phyloP scores from a whole-genome alignment of 2,329 filamentous ascomycete genomes.

The Hymenoscyphus occultus region DNA sequence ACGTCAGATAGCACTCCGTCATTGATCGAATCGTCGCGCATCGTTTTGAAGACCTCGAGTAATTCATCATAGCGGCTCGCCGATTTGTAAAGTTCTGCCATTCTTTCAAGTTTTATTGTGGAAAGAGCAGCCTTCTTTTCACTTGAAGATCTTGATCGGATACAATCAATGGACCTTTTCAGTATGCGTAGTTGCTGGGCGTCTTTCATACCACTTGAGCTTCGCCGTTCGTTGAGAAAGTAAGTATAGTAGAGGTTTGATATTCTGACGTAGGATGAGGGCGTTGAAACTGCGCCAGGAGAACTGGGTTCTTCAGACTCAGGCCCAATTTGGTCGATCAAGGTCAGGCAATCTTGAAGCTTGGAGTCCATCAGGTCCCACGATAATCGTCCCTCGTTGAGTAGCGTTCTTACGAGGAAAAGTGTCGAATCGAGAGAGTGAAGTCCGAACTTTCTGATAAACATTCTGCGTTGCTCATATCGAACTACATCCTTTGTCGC shows the following conservation, averaged over 20 bases:
- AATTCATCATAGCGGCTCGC: conserved; percentile 55
- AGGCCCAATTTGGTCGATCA: conserved; percentile 52
- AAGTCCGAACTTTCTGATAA: conserved; percentile 47
- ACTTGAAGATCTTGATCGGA: conserved; percentile 50
- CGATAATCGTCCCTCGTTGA: conserved; percentile 46
- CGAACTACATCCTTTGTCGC: conserved; percentile 56
- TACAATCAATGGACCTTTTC: conserved; percentile 60
- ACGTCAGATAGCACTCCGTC: conserved; percentile 55
- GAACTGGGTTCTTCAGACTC: conserved; percentile 6
- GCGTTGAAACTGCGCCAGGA: conserved; percentile 34
- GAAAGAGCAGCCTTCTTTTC: conserved; percentile 61
- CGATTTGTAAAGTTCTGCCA: conserved; percentile 58
- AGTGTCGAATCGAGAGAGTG: conserved; percentile 60
- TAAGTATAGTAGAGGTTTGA: conserved; percentile 70
- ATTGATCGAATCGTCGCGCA: conserved; percentile 60
- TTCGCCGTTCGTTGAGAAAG: conserved; percentile 51
- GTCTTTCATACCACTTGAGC: conserved; percentile 42
- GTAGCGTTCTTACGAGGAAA: conserved; percentile 51
- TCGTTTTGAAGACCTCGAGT: conserved; percentile 54
- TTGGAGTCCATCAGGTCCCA: conserved; percentile 58
- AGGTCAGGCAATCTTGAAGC: conserved; percentile 52
- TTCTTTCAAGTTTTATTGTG: conserved; percentile 61
- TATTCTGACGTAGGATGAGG: conserved; percentile 60
- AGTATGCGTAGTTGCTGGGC: conserved; percentile 53
- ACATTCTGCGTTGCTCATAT: conserved; percentile 57